These are phyloP conservation scores for Solanum peruvianum DNA, from an alignment of 257 asterid genomes.

Conservation along the genomic window DNA sequence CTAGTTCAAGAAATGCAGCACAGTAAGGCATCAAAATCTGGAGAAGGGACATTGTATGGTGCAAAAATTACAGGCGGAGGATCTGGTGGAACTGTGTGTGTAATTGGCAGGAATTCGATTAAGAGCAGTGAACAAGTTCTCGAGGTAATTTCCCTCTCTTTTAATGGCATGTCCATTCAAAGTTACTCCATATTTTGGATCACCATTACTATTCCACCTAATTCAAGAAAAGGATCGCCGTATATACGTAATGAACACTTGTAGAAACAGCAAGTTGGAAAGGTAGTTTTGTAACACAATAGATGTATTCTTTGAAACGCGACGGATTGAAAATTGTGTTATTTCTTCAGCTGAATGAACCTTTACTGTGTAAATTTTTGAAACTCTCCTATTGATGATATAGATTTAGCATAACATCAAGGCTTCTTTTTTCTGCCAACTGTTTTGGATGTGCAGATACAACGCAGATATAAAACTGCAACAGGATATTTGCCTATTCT, in stretches of 20 bases:
- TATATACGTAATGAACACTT: neutral
- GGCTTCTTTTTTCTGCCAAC: neutral
- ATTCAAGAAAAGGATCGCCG: neutral
- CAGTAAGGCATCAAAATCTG: constrained; percentile 38
- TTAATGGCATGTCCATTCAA: neutral
- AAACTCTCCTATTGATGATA: neutral
- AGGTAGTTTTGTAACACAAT: neutral
- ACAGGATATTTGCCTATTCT: constrained; percentile 69
- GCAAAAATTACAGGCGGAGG: constrained; percentile 97
- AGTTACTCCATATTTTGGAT: neutral
- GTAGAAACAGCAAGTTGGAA: neutral
- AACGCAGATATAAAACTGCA: constrained; percentile 62
- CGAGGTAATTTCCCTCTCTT: constrained; percentile 29
- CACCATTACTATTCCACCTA: neutral
- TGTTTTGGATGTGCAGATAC: constrained; percentile 48
- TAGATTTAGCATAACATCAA: neutral
- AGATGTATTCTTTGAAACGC: neutral
- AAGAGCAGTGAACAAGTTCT: constrained; percentile 70
- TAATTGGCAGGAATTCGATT: constrained; percentile 62
- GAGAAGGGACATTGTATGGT: constrained; percentile 79
- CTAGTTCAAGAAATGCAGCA: constrained; percentile 89
- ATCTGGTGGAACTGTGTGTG: constrained; percentile 91
- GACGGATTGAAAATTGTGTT: neutral
- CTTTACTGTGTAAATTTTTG: neutral
- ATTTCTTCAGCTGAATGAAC: neutral